Percentiles rank a stretch among this genome's conserved stretches.
Conservation (phyloP, 805 yeast species). For the Sugiyamaella qingdaonensis region DNA sequence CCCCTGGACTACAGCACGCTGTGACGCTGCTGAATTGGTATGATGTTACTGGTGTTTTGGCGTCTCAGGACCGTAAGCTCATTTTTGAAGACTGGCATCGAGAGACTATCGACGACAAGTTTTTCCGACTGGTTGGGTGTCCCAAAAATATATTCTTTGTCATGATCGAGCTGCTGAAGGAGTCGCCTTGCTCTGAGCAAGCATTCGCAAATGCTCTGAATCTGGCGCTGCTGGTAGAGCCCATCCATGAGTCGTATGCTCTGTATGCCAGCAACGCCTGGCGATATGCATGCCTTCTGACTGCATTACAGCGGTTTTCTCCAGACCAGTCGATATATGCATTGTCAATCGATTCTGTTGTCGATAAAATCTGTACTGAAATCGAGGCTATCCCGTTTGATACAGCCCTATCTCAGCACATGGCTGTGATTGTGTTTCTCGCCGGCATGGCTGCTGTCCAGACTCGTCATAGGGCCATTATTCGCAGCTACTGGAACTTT, state of each 20-base stretch:
- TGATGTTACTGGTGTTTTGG: slow-evolving; percentile 18
- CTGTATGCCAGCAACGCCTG: slow-evolving; percentile 14
- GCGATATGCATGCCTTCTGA: slow-evolving; percentile 16
- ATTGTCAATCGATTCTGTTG: slow-evolving; percentile 9
- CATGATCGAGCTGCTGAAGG: slow-evolving; percentile 8
- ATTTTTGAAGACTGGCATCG: slow-evolving; percentile 24
- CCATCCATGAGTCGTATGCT: slow-evolving; percentile 5
- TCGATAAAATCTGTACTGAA: slow-evolving; percentile 9
- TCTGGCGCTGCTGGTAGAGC: slow-evolving; percentile 6
- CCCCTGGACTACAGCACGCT: slow-evolving; percentile 22
- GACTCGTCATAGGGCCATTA: slow-evolving; percentile 8
- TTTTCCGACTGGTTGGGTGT: slow-evolving; percentile 19
- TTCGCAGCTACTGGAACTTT: slow-evolving; percentile 16
- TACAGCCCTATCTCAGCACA: slow-evolving; percentile 14
- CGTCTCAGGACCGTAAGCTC: slow-evolving; percentile 11
- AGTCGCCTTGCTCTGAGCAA: slow-evolving; percentile 2
- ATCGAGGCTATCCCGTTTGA: slow-evolving; percentile 13
- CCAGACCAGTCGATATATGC: background rate
- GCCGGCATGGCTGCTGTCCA: slow-evolving; percentile 10
- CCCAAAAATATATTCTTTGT: slow-evolving; percentile 15
- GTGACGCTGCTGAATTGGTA: slow-evolving; percentile 20
- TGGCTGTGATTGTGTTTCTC: slow-evolving; percentile 16
- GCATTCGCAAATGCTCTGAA: slow-evolving; percentile 6
- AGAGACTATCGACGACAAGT: slow-evolving; percentile 15
- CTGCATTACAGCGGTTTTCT: slow-evolving; percentile 10